Conservation (phyloP, 2,329 filamentous ascomycete species). For the Apiospora phragmitis region DNA sequence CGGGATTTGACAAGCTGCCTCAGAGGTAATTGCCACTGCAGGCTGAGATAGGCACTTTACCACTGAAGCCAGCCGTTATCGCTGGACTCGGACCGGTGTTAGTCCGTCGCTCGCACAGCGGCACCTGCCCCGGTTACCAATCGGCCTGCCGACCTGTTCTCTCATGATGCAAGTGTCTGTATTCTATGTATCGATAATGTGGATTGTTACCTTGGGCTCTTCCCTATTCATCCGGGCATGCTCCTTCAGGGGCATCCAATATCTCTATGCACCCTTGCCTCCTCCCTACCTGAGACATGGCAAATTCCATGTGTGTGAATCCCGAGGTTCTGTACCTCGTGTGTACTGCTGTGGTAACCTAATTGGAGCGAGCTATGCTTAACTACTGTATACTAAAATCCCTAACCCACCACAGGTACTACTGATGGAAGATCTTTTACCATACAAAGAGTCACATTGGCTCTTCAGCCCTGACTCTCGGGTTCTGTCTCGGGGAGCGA, state of each 20-base stretch:
- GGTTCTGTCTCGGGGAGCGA: neutral
- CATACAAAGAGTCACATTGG: neutral
- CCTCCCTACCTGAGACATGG: neutral
- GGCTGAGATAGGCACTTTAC: neutral
- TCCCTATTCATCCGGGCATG: neutral
- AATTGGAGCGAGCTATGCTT: neutral
- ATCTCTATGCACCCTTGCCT: neutral
- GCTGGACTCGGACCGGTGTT: neutral
- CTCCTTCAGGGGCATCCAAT: neutral
- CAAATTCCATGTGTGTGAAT: neutral
- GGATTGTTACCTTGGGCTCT: neutral
- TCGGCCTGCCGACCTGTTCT: too few relatives aligned
- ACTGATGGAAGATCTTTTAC: neutral
- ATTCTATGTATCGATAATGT: neutral
- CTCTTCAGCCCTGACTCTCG: neutral
- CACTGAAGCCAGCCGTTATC: neutral
- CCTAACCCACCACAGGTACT: neutral
- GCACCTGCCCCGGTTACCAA: neutral
- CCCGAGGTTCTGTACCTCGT: neutral
- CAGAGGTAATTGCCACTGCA: neutral
- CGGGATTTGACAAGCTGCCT: neutral
- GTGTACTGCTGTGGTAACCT: neutral
- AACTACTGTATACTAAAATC: neutral
- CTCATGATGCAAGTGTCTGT: neutral
- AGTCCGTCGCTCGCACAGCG: neutral